Evolutionary conservation across 208 protist genomes (phyloP).

Genomic region (Plasmodiophora brassicae): DNA sequence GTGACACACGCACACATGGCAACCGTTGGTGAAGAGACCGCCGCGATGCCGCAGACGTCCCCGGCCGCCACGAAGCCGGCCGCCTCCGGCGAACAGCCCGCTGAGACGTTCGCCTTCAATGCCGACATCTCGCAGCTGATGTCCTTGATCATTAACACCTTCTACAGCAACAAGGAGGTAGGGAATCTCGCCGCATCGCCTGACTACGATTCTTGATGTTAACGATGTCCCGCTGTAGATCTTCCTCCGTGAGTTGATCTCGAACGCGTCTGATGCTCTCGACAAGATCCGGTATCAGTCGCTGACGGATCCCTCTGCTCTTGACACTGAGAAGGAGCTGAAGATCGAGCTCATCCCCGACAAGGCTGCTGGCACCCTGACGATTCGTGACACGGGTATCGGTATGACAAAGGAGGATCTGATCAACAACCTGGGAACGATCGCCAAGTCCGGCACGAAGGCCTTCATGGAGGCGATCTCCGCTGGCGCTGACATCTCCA

Average conservation of each 20-base stretch:
- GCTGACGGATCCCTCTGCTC: slow-evolving; percentile 79
- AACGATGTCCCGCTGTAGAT: slow-evolving; percentile 57
- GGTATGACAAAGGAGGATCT: slow-evolving; percentile 98
- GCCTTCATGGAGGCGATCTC: slow-evolving; percentile 95
- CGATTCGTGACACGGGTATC: slow-evolving; percentile 92
- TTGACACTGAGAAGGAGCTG: slow-evolving; percentile 83
- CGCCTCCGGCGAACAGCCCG: slow-evolving; percentile 6
- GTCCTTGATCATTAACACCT: slow-evolving; percentile 98
- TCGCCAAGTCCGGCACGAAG: slow-evolving; percentile 95
- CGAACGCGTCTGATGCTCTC: slow-evolving; percentile 80
- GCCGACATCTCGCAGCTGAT: slow-evolving; percentile 95
- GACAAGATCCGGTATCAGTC: slow-evolving; percentile 95
- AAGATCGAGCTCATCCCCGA: slow-evolving; percentile 90
- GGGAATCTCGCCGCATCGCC: neutral
- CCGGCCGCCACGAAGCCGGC: neutral
- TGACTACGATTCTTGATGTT: neutral
- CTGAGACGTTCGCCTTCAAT: slow-evolving; percentile 76
- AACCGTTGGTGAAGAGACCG: neutral
- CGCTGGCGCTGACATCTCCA: slow-evolving; percentile 88
- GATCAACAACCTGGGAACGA: slow-evolving; percentile 96
- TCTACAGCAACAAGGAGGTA: slow-evolving; percentile 96
- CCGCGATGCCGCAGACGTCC: neutral
- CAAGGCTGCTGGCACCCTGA: slow-evolving; percentile 87
- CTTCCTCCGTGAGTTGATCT: slow-evolving; percentile 98
- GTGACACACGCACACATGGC: neutral